Percentiles rank a stretch among this genome's conserved stretches.
Evolutionary conservation across 2,329 filamentous ascomycete species (phyloP).

Genomic region (Phialophora tarda): DNA sequence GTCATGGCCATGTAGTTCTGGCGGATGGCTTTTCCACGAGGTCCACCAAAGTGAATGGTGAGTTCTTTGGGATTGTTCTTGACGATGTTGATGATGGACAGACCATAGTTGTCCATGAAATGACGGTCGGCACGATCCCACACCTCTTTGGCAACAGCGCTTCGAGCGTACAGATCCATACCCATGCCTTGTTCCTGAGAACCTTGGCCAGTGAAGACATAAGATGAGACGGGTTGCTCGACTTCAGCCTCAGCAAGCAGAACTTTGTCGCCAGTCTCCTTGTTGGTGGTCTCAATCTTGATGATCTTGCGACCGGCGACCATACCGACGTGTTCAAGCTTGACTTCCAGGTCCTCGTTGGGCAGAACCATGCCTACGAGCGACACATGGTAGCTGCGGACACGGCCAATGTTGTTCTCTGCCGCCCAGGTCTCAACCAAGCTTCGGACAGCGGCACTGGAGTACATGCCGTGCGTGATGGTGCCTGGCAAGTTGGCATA

Average conservation of each 20-base stretch:
- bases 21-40: slow-evolving; percentile 93
- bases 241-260: slow-evolving; percentile 94
- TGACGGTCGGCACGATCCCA: slow-evolving; percentile 98
- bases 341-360: slow-evolving; percentile 93
- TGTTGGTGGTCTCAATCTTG: slow-evolving; percentile 95
- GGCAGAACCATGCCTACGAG: slow-evolving; percentile 99
- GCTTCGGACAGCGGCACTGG: slow-evolving; percentile 92
- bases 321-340: slow-evolving; percentile 96
- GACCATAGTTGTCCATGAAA: slow-evolving; percentile 97
- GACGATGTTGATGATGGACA: slow-evolving; percentile 98
- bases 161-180: slow-evolving; percentile 97
- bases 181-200: slow-evolving; percentile 99
- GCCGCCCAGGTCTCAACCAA: slow-evolving; percentile 98
- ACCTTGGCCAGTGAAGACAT: slow-evolving; percentile 97
- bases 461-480: slow-evolving; percentile 99
- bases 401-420: slow-evolving; percentile 96
- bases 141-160: slow-evolving; percentile 91
- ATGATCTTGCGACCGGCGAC: slow-evolving; percentile 98
- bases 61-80: slow-evolving; percentile 99
- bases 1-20: slow-evolving; percentile 99
- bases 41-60: slow-evolving; percentile 96
- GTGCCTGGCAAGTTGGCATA: slow-evolving; percentile 96
- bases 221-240: slow-evolving; percentile 94
- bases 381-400: slow-evolving; percentile 94
- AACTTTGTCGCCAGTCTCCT: slow-evolving; percentile 95